phyloP scores from a whole-genome alignment of 2,329 filamentous ascomycete species.

The Lasiodiplodia hormozganensis region DNA sequence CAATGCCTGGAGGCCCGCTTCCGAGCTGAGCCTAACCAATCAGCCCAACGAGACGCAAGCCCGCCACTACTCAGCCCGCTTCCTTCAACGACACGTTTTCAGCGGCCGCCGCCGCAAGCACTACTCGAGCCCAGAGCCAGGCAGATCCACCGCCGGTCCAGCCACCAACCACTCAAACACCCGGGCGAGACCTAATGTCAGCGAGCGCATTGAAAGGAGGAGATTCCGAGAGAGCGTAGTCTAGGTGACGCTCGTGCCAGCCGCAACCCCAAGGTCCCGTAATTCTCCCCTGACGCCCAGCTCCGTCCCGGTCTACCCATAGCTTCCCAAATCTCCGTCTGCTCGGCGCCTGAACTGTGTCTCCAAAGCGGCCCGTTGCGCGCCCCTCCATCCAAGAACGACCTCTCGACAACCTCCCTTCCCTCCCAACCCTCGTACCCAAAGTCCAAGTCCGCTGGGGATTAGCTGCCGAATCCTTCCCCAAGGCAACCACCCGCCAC shows the following conservation, averaged over 20 bases:
- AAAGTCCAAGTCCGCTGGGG: slow-evolving; percentile 7
- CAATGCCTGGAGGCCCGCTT: slow-evolving; percentile 15
- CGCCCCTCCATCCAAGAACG: slow-evolving; percentile 14
- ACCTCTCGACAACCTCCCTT: slow-evolving; percentile 2
- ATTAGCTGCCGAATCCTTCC: background rate
- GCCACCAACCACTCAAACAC: slow-evolving; percentile 8
- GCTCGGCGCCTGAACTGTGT: background rate
- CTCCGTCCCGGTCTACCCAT: slow-evolving; percentile 7
- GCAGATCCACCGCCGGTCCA: slow-evolving; percentile 3
- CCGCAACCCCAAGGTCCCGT: slow-evolving; percentile 14
- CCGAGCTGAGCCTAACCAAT: slow-evolving; percentile 27
- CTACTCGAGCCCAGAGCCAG: background rate
- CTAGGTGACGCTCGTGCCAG: slow-evolving; percentile 25
- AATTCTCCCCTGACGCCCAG: slow-evolving; percentile 29
- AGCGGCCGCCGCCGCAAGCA: slow-evolving; percentile 22
- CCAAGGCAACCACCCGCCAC: background rate
- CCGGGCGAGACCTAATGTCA: slow-evolving; percentile 5
- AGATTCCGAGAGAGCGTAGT: background rate
- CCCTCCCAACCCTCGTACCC: background rate
- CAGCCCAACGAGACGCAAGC: slow-evolving; percentile 18
- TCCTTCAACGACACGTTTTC: slow-evolving; percentile 27
- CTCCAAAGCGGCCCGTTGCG: slow-evolving; percentile 6
- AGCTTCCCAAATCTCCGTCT: slow-evolving; percentile 22
- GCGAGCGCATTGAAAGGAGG: slow-evolving; percentile 23
- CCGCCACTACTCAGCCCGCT: slow-evolving; percentile 21